phyloP scores from a whole-genome alignment of 2,329 filamentous ascomycete genomes.

The Aureobasidium lini region DNA sequence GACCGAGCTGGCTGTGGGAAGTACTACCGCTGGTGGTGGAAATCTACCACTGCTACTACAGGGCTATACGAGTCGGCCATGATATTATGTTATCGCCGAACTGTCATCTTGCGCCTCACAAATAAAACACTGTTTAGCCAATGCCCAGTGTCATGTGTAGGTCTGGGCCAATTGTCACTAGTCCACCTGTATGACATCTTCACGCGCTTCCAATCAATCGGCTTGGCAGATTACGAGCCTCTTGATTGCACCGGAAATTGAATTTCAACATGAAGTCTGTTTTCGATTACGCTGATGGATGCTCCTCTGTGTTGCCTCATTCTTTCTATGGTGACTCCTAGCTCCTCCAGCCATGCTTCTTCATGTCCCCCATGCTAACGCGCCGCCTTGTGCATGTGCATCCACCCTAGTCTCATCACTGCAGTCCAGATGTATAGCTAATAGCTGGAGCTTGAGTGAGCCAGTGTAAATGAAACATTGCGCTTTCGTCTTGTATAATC shows the following conservation, averaged over 20 bases:
- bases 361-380: not conserved
- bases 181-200: conserved; percentile 5
- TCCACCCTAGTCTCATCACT: not conserved
- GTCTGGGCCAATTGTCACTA: not conserved
- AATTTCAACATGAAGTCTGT: not conserved
- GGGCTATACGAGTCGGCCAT: conserved; percentile 25
- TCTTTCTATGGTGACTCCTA: conserved; percentile 8
- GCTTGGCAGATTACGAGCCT: not conserved
- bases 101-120: not conserved
- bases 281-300: not conserved
- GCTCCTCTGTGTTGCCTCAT: not conserved
- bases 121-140: not conserved
- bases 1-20: not conserved
- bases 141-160: conserved; percentile 1
- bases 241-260: not conserved
- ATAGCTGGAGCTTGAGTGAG: not conserved
- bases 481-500: conserved; percentile 2
- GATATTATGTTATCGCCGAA: conserved; percentile 6
- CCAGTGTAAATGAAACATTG: not conserved
- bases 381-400: not conserved
- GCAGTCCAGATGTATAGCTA: not conserved
- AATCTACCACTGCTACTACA: conserved; percentile 46
- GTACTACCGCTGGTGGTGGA: conserved; percentile 42
- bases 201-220: not conserved
- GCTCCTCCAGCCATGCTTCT: conserved; percentile 7